Evolutionary conservation across 768 basidiomycete genomes (phyloP), one percentile per base, ranked within the genome.

Genomic region (Pleurotus tuoliensis): DNA sequence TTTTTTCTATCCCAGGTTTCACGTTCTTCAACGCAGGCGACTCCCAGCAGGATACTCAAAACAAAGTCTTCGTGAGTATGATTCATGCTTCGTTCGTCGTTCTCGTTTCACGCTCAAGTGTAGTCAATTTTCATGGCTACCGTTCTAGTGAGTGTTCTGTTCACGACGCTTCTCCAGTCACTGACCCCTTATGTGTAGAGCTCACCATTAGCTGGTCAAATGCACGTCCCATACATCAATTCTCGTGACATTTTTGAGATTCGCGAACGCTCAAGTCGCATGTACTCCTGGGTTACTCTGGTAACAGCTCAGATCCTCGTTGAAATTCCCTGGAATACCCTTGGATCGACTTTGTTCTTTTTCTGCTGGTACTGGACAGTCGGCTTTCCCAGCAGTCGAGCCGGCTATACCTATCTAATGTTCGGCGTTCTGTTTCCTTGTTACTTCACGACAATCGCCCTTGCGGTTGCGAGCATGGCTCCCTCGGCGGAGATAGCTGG

Each of bases 341-440:
- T 82, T 2, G 80, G 80, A 22, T 82, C 84, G 1, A 72, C 76
- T 0, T 55, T 88, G 11, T 78, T 84, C 69, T 90, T 82, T 71
- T 62, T 86, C 52, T 81, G 78, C 61, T 89, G 86, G 86, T 88
- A 78, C 68, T 88, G 82, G 82, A 84, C 85, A 4, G 82, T 87
- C 47, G 86, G 86, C 0, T 84, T 83, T 62, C 72, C 74, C 7
- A 70, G 68, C 11, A 72, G 74, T 11, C 71, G 85, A 38, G 84
- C 76, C 2, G 87, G 78, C 15, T 87, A 81, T 62, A 81, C 80
- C 2, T 86, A 76, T 63, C 74, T 88, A 6, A 69, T 82, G 62
- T 58, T 83, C 20, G 77, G 73, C 15, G 59, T 88, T 22, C 60
- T 83, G 20, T 86, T 79, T 63, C 82, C 85, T 5, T 30, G 82